phyloP scores from a whole-genome alignment of 1,284 basidiomycete genomes.

The Rhodofomes roseus region DNA sequence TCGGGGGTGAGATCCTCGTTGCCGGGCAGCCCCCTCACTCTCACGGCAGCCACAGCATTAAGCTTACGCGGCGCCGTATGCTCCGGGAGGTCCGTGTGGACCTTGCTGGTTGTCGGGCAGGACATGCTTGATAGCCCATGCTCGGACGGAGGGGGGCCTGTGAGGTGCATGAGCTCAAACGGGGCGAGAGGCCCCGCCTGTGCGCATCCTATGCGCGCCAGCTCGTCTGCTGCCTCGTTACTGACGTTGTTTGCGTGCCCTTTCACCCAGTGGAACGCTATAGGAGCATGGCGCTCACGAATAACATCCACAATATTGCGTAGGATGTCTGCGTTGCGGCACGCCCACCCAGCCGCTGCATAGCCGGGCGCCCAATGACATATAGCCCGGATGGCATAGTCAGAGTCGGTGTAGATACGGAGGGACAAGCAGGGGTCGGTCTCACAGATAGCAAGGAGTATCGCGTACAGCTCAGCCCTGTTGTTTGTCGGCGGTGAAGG shows the following conservation, averaged over 20 bases:
- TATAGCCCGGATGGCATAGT: constrained; percentile 6
- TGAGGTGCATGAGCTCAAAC: background rate
- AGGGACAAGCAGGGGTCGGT: background rate
- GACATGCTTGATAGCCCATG: too few species aligned
- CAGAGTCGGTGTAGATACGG: constrained; percentile 7
- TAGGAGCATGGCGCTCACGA: background rate
- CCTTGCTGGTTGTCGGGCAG: background rate
- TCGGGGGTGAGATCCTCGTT: too few species aligned
- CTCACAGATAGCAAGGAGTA: background rate
- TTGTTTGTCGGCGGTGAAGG: constrained; percentile 5
- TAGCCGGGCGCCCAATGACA: constrained; percentile 4
- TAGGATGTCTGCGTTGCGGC: constrained; percentile 9
- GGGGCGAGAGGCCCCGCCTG: background rate
- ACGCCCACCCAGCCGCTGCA: background rate
- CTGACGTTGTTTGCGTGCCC: constrained; percentile 4
- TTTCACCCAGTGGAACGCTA: constrained; percentile 10
- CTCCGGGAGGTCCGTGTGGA: background rate
- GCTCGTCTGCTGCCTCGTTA: constrained; percentile 1
- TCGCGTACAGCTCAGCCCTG: constrained; percentile 6
- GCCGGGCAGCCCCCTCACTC: background rate
- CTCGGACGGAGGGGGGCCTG: too few species aligned
- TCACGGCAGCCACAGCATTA: too few species aligned
- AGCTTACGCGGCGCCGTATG: too few species aligned
- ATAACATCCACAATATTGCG: background rate
- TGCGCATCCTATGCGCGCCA: background rate